A percentile compares a stretch with the other conserved stretches of the same genome.
These are phyloP conservation scores for Porphyridium purpureum DNA, from an alignment of 23 red algal genomes.

Conservation along the genomic window DNA sequence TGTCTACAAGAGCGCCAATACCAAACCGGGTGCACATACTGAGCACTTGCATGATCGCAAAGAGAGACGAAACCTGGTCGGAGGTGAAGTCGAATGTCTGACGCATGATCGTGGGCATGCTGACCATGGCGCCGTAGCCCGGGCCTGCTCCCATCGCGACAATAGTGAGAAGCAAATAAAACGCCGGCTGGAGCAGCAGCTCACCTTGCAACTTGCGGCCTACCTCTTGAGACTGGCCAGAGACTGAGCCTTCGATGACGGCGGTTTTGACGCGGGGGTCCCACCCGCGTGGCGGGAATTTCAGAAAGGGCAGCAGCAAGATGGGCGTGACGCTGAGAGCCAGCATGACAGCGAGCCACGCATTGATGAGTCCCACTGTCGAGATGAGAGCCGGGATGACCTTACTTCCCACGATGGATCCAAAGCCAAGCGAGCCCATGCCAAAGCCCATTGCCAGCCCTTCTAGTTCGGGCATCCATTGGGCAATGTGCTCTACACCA, in stretches of 20 bases:
- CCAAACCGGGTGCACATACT: background rate
- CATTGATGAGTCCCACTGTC: background rate
- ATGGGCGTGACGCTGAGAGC: background rate
- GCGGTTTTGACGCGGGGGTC: background rate
- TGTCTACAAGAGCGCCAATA: background rate
- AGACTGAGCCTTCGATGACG: background rate
- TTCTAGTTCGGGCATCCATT: background rate
- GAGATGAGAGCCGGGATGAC: background rate
- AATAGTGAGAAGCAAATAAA: background rate
- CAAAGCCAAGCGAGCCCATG: background rate
- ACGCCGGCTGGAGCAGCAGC: background rate
- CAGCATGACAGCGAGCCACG: too few species aligned
- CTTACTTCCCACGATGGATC: background rate
- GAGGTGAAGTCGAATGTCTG: background rate
- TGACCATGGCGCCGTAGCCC: background rate
- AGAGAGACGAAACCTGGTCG: background rate
- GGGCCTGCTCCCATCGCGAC: conserved; percentile 1
- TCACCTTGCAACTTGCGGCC: background rate
- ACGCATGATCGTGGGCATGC: background rate
- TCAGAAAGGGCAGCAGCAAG: background rate
- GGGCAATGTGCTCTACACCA: background rate
- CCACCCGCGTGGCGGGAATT: background rate
- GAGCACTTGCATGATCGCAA: background rate
- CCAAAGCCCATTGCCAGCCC: background rate
- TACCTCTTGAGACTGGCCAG: background rate